Base-by-base conservation (phyloP, 257 asterid genomes). In the Fraxinus anomala region DNA sequence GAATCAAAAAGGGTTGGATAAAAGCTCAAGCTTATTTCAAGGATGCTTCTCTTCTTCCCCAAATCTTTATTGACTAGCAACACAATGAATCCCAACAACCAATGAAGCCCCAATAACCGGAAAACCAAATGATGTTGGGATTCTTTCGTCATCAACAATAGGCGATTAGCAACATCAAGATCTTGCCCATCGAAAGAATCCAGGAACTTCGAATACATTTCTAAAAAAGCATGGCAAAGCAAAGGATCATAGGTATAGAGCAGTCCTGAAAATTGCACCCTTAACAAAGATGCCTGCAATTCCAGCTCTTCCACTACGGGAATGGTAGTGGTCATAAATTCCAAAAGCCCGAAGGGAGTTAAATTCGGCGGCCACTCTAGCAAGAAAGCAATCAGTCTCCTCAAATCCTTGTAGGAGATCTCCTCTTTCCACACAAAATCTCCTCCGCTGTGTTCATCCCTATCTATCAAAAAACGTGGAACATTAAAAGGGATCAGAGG, bases 201-300 rank as follows among this genome's bases (percentile, higher is more conserved):
- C 80, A 83, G 77, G 70, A 87, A 87, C 85, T 86, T 83, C 83
- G 86, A 77, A 81, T 79, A 86, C 89, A 91, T 83, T n/a, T 85
- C 89, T 79, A 95, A 76, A 76, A 87, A 93, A 24, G 89, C 89
- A 85, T 95, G 99, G 85, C 92, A 92, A 63, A 93, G 88, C 88
- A 95, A 81, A 2, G 97, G 98, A 77, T 95, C 92, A 77, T 84
- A 89, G 19, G 97, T 91, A 83, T 89, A 89, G 67, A 93, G 83
- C 75, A 95, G 82, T 83, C 99, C 97, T 0, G 93, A 89, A 81
- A 90, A 95, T 80, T 95, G 97, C 81, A 95, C 97, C 80, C 91
- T 91, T 86, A 95, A 78, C 90, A 92, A 79, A 70, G 98, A 91
- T 47, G 90, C 91, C 85, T 95, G 99, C 87, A 95, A 91, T 39